Evolutionary conservation across 228 moss, liverwort and hornwort species (phyloP), one percentile per base, ranked within the genome.

Genomic region (Sphagnum magellanicum): DNA sequence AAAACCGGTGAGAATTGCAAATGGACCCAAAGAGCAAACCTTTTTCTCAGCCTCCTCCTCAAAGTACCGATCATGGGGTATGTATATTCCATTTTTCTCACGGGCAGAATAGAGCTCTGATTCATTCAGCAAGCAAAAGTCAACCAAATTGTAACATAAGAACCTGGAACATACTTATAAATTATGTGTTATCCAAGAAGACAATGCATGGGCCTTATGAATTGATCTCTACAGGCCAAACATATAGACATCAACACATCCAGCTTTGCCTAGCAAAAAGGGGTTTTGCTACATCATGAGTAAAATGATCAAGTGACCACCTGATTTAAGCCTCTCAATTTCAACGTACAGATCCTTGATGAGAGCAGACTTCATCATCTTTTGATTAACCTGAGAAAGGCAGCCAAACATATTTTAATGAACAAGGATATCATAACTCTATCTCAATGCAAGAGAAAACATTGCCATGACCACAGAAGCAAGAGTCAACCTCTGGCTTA

Each of bases 41-140:
- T 93, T 97, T 71, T 91, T 93, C 63, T 97, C 96, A 14, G 93
- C 96, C 78, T 97, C 96, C 63, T 97, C 96, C 71, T 97, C 93
- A 68, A 93, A 90, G 72, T 84, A 97, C 5, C 96, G 96, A 4
- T 97, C 96, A 4, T 93, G 89, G 46, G 96, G 96, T 49, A 97
- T 86, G 74, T 97, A 97, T 14, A 97, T 89, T 48, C 96, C 96
- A 77, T 97, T 97, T 52, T 93, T 87, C 64, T 97, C 96, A 61
- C 96, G 91, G 55, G 96, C 96, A 64, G 96, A 85, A 66, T 89
- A 93, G 8, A 97, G 93, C 89, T 97, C 96, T 94, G 81, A 16
- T 48, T 6, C 8, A 52, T 16, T 5, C 6, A 60, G 11, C 15
- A 51, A 53, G 55, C 8, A 16, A 51, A 9, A n/a, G 61, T 7